These are phyloP conservation scores for Drechslerella coelobrocha DNA, from an alignment of 2,329 filamentous ascomycete species.

Conservation along the genomic window DNA sequence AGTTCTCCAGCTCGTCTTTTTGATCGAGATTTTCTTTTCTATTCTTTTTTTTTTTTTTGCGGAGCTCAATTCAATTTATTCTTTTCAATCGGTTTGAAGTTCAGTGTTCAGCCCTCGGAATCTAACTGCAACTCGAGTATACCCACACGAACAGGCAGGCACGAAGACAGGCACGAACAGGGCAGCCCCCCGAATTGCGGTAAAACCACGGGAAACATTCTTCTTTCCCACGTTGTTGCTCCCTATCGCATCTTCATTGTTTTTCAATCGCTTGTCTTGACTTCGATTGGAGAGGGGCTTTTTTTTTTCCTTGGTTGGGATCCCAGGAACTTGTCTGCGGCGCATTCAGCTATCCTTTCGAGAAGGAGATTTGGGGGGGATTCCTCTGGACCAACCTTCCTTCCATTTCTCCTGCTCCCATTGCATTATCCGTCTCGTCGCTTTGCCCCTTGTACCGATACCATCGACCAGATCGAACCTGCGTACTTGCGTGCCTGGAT, in stretches of 20 bases:
- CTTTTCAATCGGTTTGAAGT: background rate
- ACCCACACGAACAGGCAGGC: background rate
- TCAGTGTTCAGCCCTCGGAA: background rate
- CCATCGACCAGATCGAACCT: background rate
- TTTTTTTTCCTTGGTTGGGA: background rate
- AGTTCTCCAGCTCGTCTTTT: conserved; percentile 11
- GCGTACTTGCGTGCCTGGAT: background rate
- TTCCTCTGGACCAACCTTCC: background rate
- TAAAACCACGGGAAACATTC: background rate
- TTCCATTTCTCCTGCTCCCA: background rate
- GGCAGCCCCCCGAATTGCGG: background rate
- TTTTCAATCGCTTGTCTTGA: background rate
- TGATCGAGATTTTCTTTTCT: background rate
- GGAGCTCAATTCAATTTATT: conserved; percentile 1
- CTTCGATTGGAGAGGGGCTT: no score
- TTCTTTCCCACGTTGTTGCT: conserved; percentile 1
- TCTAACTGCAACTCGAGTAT: background rate
- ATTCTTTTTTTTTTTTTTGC: conserved; percentile 7
- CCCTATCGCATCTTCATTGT: background rate
- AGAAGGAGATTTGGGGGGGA: background rate
- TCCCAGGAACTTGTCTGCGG: background rate
- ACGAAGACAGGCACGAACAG: background rate
- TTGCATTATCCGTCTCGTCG: background rate
- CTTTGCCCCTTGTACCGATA: background rate
- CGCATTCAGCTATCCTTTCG: conserved; percentile 4